phyloP scores from a whole-genome alignment of 768 basidiomycete genomes.

The Suillus placidus region DNA sequence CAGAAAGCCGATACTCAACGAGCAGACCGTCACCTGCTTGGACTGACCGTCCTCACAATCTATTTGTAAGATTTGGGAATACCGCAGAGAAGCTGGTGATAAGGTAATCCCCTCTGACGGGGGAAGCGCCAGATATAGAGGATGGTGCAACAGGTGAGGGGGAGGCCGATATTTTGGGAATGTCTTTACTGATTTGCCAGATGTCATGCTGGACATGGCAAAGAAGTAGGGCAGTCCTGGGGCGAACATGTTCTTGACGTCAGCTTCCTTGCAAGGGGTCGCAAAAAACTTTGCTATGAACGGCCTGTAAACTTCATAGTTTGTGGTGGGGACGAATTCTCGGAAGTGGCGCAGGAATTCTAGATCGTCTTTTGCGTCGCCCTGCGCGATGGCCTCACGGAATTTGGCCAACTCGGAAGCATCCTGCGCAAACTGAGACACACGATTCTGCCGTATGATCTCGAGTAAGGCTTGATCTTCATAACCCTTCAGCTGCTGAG shows the following conservation, averaged over 20 bases:
- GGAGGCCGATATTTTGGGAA: constrained; percentile 16
- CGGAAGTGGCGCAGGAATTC: constrained; percentile 15
- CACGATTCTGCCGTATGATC: constrained; percentile 4
- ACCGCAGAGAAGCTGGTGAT: neutral
- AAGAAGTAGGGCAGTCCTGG: constrained; percentile 22
- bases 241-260: constrained; percentile 22
- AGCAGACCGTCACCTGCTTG: neutral
- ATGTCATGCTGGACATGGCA: constrained; percentile 18
- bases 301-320: constrained; percentile 22
- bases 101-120: neutral
- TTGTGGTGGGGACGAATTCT: constrained; percentile 13
- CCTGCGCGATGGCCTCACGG: constrained; percentile 10
- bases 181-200: constrained; percentile 16
- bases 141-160: neutral
- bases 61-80: neutral
- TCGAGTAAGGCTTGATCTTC: neutral
- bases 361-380: constrained; percentile 10
- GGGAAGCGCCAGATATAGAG: neutral
- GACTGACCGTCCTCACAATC: neutral
- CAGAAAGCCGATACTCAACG: neutral
- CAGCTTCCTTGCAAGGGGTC: constrained; percentile 21
- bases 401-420: constrained; percentile 12
- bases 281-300: constrained; percentile 19
- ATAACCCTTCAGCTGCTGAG: neutral
- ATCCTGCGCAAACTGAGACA: constrained; percentile 3